A percentile compares a stretch with the other conserved stretches of the same genome.
These are phyloP conservation scores for Nitzschia sp. DNA, from an alignment of 108 stramenopile genomes.

Conservation along the genomic window DNA sequence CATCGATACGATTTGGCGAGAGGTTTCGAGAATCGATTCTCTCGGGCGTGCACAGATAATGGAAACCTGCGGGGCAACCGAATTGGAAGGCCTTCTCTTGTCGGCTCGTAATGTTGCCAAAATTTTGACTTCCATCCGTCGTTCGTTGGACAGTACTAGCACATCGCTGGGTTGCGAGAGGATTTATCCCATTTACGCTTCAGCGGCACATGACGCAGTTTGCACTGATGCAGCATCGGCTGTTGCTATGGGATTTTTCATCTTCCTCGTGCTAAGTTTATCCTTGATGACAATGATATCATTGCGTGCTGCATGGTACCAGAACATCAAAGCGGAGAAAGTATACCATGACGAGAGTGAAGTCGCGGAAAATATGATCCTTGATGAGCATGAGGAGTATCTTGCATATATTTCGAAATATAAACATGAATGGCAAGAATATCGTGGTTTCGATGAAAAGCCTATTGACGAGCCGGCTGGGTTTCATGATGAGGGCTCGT, in stretches of 20 bases:
- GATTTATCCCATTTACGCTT: slow-evolving; percentile 40
- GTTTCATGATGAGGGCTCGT: not conserved
- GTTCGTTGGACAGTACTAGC: slow-evolving; percentile 30
- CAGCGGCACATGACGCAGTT: slow-evolving; percentile 35
- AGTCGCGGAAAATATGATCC: slow-evolving; percentile 56
- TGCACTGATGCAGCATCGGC: slow-evolving; percentile 41
- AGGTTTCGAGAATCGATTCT: slow-evolving; percentile 43
- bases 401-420: slow-evolving; percentile 54
- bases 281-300: slow-evolving; percentile 40
- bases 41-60: slow-evolving; percentile 32
- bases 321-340: slow-evolving; percentile 40
- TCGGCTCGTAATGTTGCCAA: slow-evolving; percentile 39
- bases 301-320: slow-evolving; percentile 50
- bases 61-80: slow-evolving; percentile 33
- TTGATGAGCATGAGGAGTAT: slow-evolving; percentile 67
- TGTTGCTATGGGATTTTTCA: slow-evolving; percentile 32
- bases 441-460: slow-evolving; percentile 35
- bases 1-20: slow-evolving; percentile 42
- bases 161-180: slow-evolving; percentile 30
- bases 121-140: slow-evolving; percentile 34
- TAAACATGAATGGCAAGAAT: slow-evolving; percentile 70
- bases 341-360: slow-evolving; percentile 52
- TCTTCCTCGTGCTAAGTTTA: slow-evolving; percentile 36
- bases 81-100: slow-evolving; percentile 29
- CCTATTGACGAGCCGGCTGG: not conserved